Evolutionary conservation across 768 basidiomycete species (phyloP), one percentile per base, ranked within the genome.

Genomic region (Tephrocybe sp.): DNA sequence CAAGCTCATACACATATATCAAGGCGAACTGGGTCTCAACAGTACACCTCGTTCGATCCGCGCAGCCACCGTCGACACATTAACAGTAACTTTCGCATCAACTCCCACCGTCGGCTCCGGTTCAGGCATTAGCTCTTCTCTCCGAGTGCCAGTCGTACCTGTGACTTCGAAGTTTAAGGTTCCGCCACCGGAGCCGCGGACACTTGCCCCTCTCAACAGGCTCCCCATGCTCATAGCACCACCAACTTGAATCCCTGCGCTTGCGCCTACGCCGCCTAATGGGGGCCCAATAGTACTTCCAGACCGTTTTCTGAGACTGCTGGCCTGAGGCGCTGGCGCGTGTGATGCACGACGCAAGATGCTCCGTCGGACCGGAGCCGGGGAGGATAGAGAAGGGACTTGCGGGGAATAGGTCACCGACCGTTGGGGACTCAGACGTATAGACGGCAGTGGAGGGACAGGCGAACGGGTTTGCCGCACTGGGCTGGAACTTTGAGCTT

Each of bases 251-350:
- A n/a, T n/a, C n/a, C n/a, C n/a, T n/a, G 57, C 52, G n/a, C 62
- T 62, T 14, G 54, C 58, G 9, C 53, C 60, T 40, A 48, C 52
- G 16, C 55, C 36, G 14, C 55, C 36, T 30, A 52, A 54, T 14
- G 61, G 51, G 6, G 55, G 55, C 8, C 60, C 62, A n/a, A 67
- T 51, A 34, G 66, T 58, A 20, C 65, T 72, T 41, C 68, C 68
- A 1, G 70, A 66, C 20, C 68, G 64, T 43, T 65, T 68, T 26
- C 68, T 61, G 38, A 61, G 58, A 38, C 19, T 41, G 23, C 55
- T 51, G 6, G 61, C 51, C 40, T 62, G 60, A 20, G 67, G 61
- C 16, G 63, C 56, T 22, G 64, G 67, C 2, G 62, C 65, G 26
- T 57, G 57, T 16, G 66, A 70, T 14, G 60, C 49, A 3, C 64